Base-by-base conservation (phyloP, 2,329 filamentous ascomycete genomes). In the Talaromyces sp. region DNA sequence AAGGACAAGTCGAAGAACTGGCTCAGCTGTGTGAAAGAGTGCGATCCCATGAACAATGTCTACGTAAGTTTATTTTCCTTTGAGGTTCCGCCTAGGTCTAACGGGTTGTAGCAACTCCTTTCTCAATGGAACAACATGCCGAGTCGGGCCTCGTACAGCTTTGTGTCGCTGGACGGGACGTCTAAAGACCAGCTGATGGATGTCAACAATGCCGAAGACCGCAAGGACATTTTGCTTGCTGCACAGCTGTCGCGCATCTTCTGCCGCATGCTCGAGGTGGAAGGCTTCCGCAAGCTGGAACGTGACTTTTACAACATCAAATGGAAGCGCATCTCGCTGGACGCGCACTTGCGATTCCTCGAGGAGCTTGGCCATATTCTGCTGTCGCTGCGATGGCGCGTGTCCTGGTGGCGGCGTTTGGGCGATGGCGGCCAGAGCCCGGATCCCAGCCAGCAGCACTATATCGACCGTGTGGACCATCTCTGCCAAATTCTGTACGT, bases 81-180 rank as follows among this genome's bases (percentile, higher is more conserved):
- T 52, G 2, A 2, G 17, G 32, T 21, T 17, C n/a, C n/a, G 35
- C 26, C 4, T 43, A 17, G 55, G 32, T 49, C 52, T 24, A 56
- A 21, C 11, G 8, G 7, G 14, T 24, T 13, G 7, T 55, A 79
- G 76, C 67, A 74, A 38, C 66, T 78, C 6, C 73, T 79, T 17
- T 77, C 75, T 9, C 71, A 70, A 58, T 75, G 76, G 72, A 77
- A 78, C 64, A 78, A 77, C 63, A 80, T 79, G 77, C 77, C 77
- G 8, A 78, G 76, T 58, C 76, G 76, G 21, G 77, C 77, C 19
- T 72, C 73, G 38, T 79, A 79, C 63, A 76, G 73, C 50, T 75
- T 77, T 55, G 70, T 78, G 26, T 67, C 71, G 10, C 55, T 72
- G 1, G 67, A 74, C 14, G 56, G 65, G 10, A 65, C 63, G 10